Conservation (phyloP, 2,329 filamentous ascomycete genomes). For the Ascocoryne sarcoides region DNA sequence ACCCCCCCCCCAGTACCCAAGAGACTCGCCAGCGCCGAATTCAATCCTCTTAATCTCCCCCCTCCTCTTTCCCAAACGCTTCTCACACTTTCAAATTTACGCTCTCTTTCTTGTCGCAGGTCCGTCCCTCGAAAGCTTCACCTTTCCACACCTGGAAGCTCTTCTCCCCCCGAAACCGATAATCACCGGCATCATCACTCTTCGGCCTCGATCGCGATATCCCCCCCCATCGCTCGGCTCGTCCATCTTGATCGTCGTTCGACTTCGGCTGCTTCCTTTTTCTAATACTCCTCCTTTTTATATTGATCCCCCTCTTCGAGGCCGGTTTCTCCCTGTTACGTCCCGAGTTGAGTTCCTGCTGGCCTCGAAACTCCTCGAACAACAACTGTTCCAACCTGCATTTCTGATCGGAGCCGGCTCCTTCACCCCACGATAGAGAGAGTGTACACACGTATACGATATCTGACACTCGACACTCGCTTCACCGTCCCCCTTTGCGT, state of each 20-base stretch:
- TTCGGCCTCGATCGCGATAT: background rate
- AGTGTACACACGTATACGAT: slow-evolving; percentile 8
- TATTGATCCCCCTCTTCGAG: slow-evolving; percentile 18
- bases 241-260: slow-evolving; percentile 4
- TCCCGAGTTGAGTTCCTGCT: slow-evolving; percentile 28
- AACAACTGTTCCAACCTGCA: slow-evolving; percentile 27
- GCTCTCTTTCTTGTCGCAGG: slow-evolving; percentile 29
- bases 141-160: slow-evolving; percentile 16
- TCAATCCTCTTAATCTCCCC: slow-evolving; percentile 25
- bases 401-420: slow-evolving; percentile 29
- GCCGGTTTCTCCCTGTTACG: slow-evolving; percentile 18
- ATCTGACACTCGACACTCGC: slow-evolving; percentile 21
- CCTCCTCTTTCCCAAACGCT: slow-evolving; percentile 25
- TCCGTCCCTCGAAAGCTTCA: slow-evolving; percentile 27
- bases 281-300: slow-evolving; percentile 18
- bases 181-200: slow-evolving; percentile 8
- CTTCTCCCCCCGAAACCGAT: slow-evolving; percentile 7
- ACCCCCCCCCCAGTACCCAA: background rate
- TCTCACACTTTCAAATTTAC: slow-evolving; percentile 24
- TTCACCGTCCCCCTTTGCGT: slow-evolving; percentile 21
- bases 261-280: slow-evolving; percentile 14
- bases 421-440: slow-evolving; percentile 14
- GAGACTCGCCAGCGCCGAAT: background rate
- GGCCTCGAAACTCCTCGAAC: slow-evolving; percentile 30
- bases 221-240: slow-evolving; percentile 7